phyloP scores from a whole-genome alignment of 225 moss, liverwort and hornwort species.

The Sphagnum tenellum region DNA sequence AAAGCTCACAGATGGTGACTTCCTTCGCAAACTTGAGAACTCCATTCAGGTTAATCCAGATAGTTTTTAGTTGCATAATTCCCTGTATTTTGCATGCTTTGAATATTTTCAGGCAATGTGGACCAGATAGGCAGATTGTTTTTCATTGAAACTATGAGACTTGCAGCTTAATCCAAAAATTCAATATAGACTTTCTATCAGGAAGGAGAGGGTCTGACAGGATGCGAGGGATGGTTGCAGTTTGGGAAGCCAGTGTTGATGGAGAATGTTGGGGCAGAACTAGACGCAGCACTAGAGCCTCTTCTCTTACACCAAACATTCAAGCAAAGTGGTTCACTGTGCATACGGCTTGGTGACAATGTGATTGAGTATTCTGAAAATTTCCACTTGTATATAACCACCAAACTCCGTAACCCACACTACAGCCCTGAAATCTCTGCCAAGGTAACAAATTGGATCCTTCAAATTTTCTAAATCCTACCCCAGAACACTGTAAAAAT shows the following conservation, averaged over 20 bases:
- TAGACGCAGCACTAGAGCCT: conserved; percentile 78
- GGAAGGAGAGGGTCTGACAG: too few relatives aligned
- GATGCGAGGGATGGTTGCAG: conserved; percentile 8
- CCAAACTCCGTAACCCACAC: conserved; percentile 76
- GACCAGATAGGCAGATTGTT: too few relatives aligned
- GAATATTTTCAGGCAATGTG: too few relatives aligned
- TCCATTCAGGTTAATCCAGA: conserved; percentile 53
- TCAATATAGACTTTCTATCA: too few relatives aligned
- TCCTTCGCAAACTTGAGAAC: conserved; percentile 73
- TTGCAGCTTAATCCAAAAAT: too few relatives aligned
- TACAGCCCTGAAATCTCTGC: conserved; percentile 84
- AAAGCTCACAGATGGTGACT: conserved; percentile 67
- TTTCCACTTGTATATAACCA: conserved; percentile 70
- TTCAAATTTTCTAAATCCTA: too few relatives aligned
- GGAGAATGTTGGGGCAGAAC: conserved; percentile 73
- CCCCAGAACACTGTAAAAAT: too few relatives aligned
- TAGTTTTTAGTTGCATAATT: too few relatives aligned
- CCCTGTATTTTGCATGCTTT: too few relatives aligned
- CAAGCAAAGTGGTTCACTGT: conserved; percentile 76
- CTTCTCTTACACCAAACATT: conserved; percentile 64
- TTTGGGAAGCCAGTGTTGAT: conserved; percentile 72
- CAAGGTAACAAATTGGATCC: conserved; percentile 27
- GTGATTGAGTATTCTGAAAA: conserved; percentile 58
- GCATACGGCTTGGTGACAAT: conserved; percentile 73
- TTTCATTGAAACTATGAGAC: too few relatives aligned